Evolutionary conservation across 2,329 filamentous ascomycete genomes (phyloP).

Genomic region (Colletotrichum theobromicola): DNA sequence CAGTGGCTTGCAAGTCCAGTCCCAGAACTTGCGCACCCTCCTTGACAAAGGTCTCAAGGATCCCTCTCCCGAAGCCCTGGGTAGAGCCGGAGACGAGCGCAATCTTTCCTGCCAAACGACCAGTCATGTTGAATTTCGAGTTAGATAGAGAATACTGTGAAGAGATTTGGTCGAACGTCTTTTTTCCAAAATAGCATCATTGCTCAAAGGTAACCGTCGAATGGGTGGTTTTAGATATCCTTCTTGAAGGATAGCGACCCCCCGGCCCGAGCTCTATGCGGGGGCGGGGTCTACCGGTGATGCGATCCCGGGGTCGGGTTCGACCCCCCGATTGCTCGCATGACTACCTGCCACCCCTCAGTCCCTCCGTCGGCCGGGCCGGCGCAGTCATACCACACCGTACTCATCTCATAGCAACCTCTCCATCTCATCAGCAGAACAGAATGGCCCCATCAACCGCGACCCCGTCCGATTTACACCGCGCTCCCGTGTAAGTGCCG

Average conservation of each 20-base stretch:
- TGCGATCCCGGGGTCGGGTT: not conserved
- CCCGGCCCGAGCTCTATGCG: not conserved
- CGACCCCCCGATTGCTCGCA: not conserved
- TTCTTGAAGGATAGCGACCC: not conserved
- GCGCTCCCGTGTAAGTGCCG: slow-evolving; percentile 20
- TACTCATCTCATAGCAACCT: not conserved
- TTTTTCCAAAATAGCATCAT: not conserved
- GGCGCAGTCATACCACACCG: not conserved
- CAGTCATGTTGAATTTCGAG: not conserved
- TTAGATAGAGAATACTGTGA: not conserved
- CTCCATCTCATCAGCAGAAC: not conserved
- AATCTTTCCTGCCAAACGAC: not conserved
- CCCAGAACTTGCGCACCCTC: not conserved
- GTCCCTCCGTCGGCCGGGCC: not conserved
- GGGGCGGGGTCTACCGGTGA: not conserved
- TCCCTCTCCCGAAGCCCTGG: not conserved
- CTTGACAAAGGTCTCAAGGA: not conserved
- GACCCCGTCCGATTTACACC: slow-evolving; percentile 22
- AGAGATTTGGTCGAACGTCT: not conserved
- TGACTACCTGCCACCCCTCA: not conserved
- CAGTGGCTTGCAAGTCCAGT: not conserved
- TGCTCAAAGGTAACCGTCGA: not conserved
- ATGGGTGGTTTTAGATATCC: not conserved
- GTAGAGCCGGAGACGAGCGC: not conserved
- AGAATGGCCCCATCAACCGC: slow-evolving; percentile 25